Base-by-base conservation (phyloP, 2,329 filamentous ascomycete genomes). In the Fusarium robinianum region DNA sequence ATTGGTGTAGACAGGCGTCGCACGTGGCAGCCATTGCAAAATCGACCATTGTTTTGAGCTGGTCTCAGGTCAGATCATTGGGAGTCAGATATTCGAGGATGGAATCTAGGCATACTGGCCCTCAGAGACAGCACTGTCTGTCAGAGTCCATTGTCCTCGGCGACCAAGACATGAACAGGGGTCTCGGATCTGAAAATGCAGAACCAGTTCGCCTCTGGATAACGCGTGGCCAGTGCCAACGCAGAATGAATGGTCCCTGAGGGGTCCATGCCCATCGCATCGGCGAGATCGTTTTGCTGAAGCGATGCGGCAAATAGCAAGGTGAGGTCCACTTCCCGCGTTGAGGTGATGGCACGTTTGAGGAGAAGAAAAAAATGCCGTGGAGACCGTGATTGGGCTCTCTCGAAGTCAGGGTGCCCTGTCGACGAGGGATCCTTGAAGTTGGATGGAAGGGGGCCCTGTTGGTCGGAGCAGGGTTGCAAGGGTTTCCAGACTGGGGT, bases 1-100 rank as follows among this genome's bases (percentile, higher is more conserved):
- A 61, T 61, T 61, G 53, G 55, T 14, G 26, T 46, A 40, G 29
- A n/a, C 32, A 49, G 38, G 37, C 29, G 42, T 50, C 17, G 55
- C 58, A 61, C 58, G 58, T 61, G 56, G 58, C 48, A 50, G 37
- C 30, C 37, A 46, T 56, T 56, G 45, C 46, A 27, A 56, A 49
- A 48, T 51, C 44, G 43, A 46, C 47, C 39, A 51, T 46, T 51
- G 53, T 57, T 61, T 59, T 50, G 53, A 48, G 23, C 41, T 51
- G 51, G 57, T 60, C 58, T 61, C 46, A 59, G 56, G 43, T 57
- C 53, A 55, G 55, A 53, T 44, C 48, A 51, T 41, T 18, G 44
- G 48, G 44, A 39, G 25, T 16, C 33, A 14, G 9, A 24, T 18
- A 29, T n/a, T n/a, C n/a, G n/a, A n/a, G 25, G 32, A 29, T 23